Base-by-base conservation (phyloP, 148 eudicot genomes). In the Silene latifolia region DNA sequence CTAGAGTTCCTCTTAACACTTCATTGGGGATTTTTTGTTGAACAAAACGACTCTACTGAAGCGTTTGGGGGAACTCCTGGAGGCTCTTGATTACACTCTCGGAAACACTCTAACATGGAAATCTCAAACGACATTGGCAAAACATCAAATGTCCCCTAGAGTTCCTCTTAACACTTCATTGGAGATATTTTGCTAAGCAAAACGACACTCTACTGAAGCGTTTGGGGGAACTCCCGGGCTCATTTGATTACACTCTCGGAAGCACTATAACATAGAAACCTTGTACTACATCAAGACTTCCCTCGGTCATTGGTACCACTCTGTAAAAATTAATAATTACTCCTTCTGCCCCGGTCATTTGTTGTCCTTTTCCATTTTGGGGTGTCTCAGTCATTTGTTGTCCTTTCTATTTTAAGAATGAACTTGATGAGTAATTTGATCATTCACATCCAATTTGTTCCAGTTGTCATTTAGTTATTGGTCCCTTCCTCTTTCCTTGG, bases 11-110 rank as follows among this genome's bases (percentile, higher is more conserved):
- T 78, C 80, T 66, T 39, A 78, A 48, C 80, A 32, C 80, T 48
- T 48, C 13, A 48, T 48, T 48, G 54, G 15, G 8, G 54, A 48
- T 48, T 0, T 48, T 48, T 48, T 48, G 13, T 0, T 48, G 0
- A 0, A 1, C 54, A 48, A 48, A 48, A 48, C 35, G 0, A 8
- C 48, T 75, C 59, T 67, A 67, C 73, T 73, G 81, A 73, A 79
- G 77, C 67, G 81, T 79, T 79, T 79, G 77, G 77, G 81, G 77
- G 81, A 79, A 73, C 81, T 79, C 77, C 69, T 21, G 77, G 77
- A 73, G 13, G 44, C 77, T 57, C 19, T n/a, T 78, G 81, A 57
- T 63, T 27, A 25, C 64, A 21, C 27, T 23, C 27, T 63, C 25
- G 5, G 8, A 63, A 27, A 19, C 7, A 29, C 7, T 48, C 54